Evolutionary conservation across 2,329 filamentous ascomycete species (phyloP).

Genomic region (Fusarium robinianum): DNA sequence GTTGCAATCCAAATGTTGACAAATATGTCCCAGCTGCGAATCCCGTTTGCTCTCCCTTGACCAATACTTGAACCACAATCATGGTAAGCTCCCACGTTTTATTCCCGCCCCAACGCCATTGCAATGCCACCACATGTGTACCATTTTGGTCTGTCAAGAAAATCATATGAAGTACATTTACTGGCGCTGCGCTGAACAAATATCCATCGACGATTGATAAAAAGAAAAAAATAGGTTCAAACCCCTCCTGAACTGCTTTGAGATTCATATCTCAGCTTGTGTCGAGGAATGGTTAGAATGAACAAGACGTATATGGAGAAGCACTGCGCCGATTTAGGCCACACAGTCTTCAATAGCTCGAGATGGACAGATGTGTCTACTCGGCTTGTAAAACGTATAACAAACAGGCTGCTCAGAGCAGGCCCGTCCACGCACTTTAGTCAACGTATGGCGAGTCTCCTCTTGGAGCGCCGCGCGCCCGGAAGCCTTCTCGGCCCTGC

Average conservation of each 20-base stretch:
- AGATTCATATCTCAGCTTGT: neutral
- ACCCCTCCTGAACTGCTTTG: neutral
- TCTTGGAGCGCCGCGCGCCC: slow-evolving; percentile 31
- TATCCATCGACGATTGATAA: too few species aligned
- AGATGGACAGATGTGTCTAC: too few species aligned
- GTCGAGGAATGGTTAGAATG: too few species aligned
- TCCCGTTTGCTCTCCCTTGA: neutral
- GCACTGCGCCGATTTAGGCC: too few species aligned
- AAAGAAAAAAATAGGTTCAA: neutral
- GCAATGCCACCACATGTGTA: slow-evolving; percentile 25
- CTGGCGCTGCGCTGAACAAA: slow-evolving; percentile 10
- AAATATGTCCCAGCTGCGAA: too few species aligned
- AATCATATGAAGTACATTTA: slow-evolving; percentile 30
- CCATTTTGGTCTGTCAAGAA: slow-evolving; percentile 20
- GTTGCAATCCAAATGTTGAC: too few species aligned
- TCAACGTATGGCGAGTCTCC: slow-evolving; percentile 41
- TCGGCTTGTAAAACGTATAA: slow-evolving; percentile 17
- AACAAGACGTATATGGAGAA: too few species aligned
- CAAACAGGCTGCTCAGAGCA: slow-evolving; percentile 13
- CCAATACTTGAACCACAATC: neutral
- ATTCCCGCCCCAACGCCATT: slow-evolving; percentile 35
- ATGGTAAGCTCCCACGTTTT: slow-evolving; percentile 13
- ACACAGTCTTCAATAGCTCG: too few species aligned
- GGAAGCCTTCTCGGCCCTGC: slow-evolving; percentile 43
- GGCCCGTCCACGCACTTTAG: slow-evolving; percentile 23